Evolutionary conservation across 2,329 filamentous ascomycete species (phyloP), one percentile per base, ranked within the genome.

Genomic region (Annulohypoxylon truncatum): DNA sequence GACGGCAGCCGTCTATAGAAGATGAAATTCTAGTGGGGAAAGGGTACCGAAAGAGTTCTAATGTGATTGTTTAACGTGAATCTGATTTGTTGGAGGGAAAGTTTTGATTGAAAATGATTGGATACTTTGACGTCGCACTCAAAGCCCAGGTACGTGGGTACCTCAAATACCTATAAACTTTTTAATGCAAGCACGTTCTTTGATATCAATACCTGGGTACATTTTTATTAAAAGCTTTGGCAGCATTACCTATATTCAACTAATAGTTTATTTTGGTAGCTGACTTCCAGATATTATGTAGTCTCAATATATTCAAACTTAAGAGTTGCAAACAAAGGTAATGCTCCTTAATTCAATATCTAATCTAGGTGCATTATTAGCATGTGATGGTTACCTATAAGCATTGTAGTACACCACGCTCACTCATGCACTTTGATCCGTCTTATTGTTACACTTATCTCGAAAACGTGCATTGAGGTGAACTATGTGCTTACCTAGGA

Each of bases 11-110:
- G 15, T 24, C 24, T 22, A 31, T 9, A 28, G 38, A 22, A 20
- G 33, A 18, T 20, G 53, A 56, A 56, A 47, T 56, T 47, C 38
- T 26, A 38, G 57, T 61, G 62, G 57, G 50, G 61, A 28, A 46
- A 18, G 9, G 18, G 15, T 15, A 26, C 29, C 38, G 24, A 47
- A 22, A 53, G 44, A 53, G 47, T 46, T 51, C 51, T 40, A 50
- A 55, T 64, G 46, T 44, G 26, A 26, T 53, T 24, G 40, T 54
- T 50, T 47, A 50, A 48, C n/a, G 8, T 54, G 33, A 66, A 57
- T 47, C 15, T 29, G 47, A 66, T 66, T 61, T 31, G 52, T 29
- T 48, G 29, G 26, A 56, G 35, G 13, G 29, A 24, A 50, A 42
- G 5, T 15, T n/a, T 26, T 33, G 26, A 42, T 24, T 20, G 22